Evolutionary conservation across 768 basidiomycete species (phyloP).

Genomic region (Coprinopsis strossmayeri): DNA sequence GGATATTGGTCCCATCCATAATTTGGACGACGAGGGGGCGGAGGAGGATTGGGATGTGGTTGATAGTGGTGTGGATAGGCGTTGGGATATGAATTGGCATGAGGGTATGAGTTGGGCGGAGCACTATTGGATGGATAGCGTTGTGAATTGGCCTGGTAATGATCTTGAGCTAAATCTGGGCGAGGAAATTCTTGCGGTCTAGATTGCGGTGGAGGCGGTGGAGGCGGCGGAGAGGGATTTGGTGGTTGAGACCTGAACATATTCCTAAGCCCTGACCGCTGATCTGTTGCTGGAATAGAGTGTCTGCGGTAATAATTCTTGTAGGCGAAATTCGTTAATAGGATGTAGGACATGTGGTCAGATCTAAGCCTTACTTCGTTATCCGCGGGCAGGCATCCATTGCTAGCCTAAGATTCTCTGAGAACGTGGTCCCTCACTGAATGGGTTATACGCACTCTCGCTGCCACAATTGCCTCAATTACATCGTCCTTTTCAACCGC

Average conservation of each 20-base stretch:
- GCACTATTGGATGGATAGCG: constrained; percentile 14
- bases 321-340: not conserved
- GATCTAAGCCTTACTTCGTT: constrained; percentile 44
- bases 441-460: constrained; percentile 31
- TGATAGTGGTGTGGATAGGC: not conserved
- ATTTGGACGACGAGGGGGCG: not conserved
- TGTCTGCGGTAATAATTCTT: constrained; percentile 56
- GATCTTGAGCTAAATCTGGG: constrained; percentile 55
- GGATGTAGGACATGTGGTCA: not conserved
- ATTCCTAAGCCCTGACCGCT: constrained; percentile 4
- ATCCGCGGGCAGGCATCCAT: constrained; percentile 53
- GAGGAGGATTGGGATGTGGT: not conserved
- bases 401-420: constrained; percentile 31
- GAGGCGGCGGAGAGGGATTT: constrained; percentile 25
- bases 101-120: constrained; percentile 2
- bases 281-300: constrained; percentile 41
- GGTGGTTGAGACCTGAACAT: constrained; percentile 40
- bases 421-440: not conserved
- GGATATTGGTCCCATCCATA: not conserved
- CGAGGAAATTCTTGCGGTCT: constrained; percentile 42
- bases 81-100: not conserved
- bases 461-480: constrained; percentile 53
- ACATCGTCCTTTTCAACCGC: constrained; percentile 77
- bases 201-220: constrained; percentile 30
- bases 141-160: constrained; percentile 16